Evolutionary conservation across 192 early-diverging fungal species (phyloP).

Genomic region (Dissophora ornata): DNA sequence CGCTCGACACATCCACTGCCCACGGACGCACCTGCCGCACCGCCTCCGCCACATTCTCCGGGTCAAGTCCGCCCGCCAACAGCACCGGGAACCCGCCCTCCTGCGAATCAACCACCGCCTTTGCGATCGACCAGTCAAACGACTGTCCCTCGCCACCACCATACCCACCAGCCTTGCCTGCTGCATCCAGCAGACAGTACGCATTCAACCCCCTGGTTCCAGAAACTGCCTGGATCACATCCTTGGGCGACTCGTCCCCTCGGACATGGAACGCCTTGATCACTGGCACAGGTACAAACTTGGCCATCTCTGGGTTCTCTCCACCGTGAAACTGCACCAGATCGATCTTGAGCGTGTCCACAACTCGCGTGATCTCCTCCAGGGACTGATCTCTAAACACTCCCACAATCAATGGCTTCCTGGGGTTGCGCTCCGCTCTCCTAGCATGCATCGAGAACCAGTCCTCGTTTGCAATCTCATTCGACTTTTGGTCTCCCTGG

Average conservation of each 20-base stretch:
- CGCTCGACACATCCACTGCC: conserved; percentile 94
- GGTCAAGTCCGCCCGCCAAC: conserved; percentile 90
- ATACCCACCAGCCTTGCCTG: conserved; percentile 63
- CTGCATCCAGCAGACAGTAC: conserved; percentile 72
- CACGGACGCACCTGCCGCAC: conserved; percentile 75
- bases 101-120: conserved; percentile 48
- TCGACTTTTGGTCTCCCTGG: neutral
- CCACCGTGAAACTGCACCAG: conserved; percentile 94
- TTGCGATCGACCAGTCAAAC: conserved; percentile 91
- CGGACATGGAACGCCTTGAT: conserved; percentile 91
- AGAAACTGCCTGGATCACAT: conserved; percentile 59
- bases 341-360: conserved; percentile 78
- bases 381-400: conserved; percentile 91
- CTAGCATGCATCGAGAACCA: conserved; percentile 63
- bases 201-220: conserved; percentile 60
- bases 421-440: conserved; percentile 52
- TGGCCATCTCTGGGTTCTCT: conserved; percentile 74
- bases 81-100: conserved; percentile 76
- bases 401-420: conserved; percentile 88
- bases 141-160: conserved; percentile 83
- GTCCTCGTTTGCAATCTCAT: conserved; percentile 46
- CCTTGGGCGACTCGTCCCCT: conserved; percentile 59
- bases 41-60: conserved; percentile 85
- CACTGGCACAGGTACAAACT: conserved; percentile 81
- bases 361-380: conserved; percentile 78